A percentile compares a stretch with the other conserved stretches of the same genome.
Evolutionary conservation across 2,329 filamentous ascomycete species (phyloP).

Genomic region (Lecanicillium sp.): DNA sequence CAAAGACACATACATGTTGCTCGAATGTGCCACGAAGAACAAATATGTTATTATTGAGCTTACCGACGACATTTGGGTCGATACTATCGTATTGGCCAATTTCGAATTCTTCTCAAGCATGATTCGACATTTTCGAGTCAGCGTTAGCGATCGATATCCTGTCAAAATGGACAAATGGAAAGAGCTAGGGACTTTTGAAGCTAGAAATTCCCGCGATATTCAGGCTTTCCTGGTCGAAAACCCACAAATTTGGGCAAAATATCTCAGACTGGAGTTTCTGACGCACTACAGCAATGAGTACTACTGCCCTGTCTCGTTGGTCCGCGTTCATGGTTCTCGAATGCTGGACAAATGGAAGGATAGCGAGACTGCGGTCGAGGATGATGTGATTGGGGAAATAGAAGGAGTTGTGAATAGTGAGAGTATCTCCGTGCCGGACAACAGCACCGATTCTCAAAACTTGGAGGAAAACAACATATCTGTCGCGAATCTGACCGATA

Average conservation of each 20-base stretch:
- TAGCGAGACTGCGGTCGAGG: conserved; percentile 62
- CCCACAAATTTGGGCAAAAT: conserved; percentile 91
- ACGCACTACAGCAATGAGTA: conserved; percentile 95
- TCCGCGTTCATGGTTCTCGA: conserved; percentile 91
- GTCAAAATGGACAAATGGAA: conserved; percentile 91
- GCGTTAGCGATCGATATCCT: conserved; percentile 90
- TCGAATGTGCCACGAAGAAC: conserved; percentile 78
- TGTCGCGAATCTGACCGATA: not conserved
- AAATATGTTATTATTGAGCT: conserved; percentile 95
- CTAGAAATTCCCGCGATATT: conserved; percentile 85
- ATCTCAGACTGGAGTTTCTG: conserved; percentile 84
- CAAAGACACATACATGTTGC: conserved; percentile 97
- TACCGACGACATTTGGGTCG: conserved; percentile 78
- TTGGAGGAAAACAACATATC: not conserved
- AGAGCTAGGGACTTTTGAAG: conserved; percentile 80
- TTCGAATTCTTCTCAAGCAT: conserved; percentile 99
- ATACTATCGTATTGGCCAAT: conserved; percentile 95
- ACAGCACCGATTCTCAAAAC: not conserved
- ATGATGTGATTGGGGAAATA: conserved; percentile 46
- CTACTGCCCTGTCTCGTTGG: conserved; percentile 86
- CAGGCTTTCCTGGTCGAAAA: conserved; percentile 94
- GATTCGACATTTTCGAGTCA: conserved; percentile 83
- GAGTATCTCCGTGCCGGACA: not conserved
- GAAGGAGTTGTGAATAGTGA: conserved; percentile 8
- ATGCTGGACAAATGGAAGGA: conserved; percentile 92